Evolutionary conservation across 441 rosid genomes (phyloP).

Genomic region (Gossypium trilobum): DNA sequence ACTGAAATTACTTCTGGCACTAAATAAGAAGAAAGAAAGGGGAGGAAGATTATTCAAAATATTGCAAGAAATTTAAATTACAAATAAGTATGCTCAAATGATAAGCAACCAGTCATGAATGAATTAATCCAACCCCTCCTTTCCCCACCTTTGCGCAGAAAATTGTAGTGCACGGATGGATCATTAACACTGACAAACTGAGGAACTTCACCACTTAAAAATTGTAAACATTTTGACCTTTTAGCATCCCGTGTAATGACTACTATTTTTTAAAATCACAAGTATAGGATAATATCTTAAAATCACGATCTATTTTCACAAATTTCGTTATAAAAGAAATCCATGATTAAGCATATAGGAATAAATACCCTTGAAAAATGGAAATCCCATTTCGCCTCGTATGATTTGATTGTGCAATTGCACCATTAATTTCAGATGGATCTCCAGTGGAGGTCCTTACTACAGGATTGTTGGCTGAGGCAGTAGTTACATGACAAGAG

Average conservation of each 20-base stretch:
- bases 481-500: conserved; percentile 31
- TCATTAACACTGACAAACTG: not conserved
- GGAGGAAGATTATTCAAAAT: not conserved
- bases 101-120: not conserved
- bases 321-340: conserved; percentile 13
- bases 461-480: conserved; percentile 25
- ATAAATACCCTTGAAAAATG: conserved; percentile 66
- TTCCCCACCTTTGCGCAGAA: not conserved
- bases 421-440: conserved; percentile 31
- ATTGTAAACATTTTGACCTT: not conserved
- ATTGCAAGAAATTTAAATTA: not conserved
- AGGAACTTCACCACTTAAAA: not conserved
- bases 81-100: not conserved
- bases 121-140: not conserved
- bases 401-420: conserved; percentile 38
- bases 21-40: not conserved
- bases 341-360: conserved; percentile 13
- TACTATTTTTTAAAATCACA: not conserved
- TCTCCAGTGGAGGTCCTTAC: conserved; percentile 30
- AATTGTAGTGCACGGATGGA: not conserved
- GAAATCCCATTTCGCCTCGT: conserved; percentile 45
- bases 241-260: not conserved
- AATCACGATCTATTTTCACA: conserved; percentile 6
- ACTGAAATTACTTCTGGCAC: conserved; percentile 5
- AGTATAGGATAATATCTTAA: not conserved